Percentiles rank a stretch among this genome's conserved stretches.
These are phyloP conservation scores for Paecilomyces formosus DNA, from an alignment of 2,329 filamentous ascomycete species.

Conservation along the genomic window DNA sequence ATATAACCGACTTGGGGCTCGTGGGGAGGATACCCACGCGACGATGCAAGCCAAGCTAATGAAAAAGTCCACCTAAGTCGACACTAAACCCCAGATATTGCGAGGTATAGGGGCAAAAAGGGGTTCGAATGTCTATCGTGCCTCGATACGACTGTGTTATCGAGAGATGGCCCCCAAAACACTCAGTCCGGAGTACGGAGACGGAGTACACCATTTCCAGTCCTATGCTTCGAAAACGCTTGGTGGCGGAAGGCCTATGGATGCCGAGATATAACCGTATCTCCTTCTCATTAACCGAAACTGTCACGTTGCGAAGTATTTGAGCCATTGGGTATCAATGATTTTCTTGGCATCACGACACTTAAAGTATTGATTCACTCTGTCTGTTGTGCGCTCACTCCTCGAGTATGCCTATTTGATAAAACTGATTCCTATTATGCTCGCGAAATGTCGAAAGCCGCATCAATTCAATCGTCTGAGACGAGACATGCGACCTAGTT, in stretches of 20 bases:
- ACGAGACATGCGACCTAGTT: background rate
- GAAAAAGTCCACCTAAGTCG: background rate
- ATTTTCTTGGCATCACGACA: background rate
- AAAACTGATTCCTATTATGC: too few species aligned
- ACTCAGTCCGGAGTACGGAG: too few species aligned
- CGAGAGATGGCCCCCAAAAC: background rate
- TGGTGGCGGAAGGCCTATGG: background rate
- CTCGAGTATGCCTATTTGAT: background rate
- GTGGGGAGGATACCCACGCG: background rate
- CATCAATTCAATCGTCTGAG: too few species aligned
- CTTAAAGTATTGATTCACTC: background rate
- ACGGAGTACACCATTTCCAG: background rate
- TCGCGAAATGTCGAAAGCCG: too few species aligned
- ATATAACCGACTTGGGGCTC: background rate
- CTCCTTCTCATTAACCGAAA: background rate
- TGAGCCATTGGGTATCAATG: background rate
- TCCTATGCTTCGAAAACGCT: background rate
- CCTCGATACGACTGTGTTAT: background rate
- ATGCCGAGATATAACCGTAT: background rate
- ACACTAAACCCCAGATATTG: background rate
- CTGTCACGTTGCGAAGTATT: background rate
- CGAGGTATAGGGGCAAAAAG: background rate
- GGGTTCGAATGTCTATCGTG: background rate
- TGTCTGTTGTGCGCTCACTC: background rate
- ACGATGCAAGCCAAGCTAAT: slow-evolving; percentile 6